Base-by-base conservation (phyloP, 768 basidiomycete species). In the Tylopilus cervinicoccineus region DNA sequence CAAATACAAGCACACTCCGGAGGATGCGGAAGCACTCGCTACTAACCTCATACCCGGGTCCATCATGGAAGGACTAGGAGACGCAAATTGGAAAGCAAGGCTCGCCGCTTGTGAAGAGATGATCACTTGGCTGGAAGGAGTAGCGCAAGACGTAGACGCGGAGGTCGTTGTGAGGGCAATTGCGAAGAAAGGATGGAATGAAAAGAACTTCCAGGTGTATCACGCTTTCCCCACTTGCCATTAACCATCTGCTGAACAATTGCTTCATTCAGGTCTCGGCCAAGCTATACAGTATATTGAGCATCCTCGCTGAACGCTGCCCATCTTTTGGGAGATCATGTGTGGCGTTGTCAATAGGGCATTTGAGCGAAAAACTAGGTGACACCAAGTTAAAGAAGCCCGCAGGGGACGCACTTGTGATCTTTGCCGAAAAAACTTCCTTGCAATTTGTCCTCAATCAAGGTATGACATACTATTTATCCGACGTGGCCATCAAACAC, bases 311-410 rank as follows among this genome's bases (percentile, higher is more conserved):
- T 2, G 81, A 90, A 55, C 72, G 75, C 29, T 91, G 84, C 58
- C 83, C 92, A 1, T 80, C 83, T 2, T 98, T 98, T 66, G 85
- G 90, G 24, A 79, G 85, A 57, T 83, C 93, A 1, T 92, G 90
- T 45, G 79, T 82, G 7, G 94, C 93, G 2, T 70, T 97, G 19
- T 84, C 80, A 45, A 79, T 93, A 5, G 77, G 81, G 5, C 88
- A 93, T 66, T 71, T 98, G 20, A 82, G 81, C 32, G 96, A 99
- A 69, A 98, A 99, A 69, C 72, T 99, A 39, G 96, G 96, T 19
- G 96, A 99, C 62, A 72, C 89, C 70, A 99, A 99, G 63, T 70
- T 99, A 50, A 98, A 97, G 75, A 98, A 97, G 65, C 88, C 94
- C 5, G 91, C 94, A 19, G 88, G 91, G 19, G 96, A 99, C 38